These are phyloP conservation scores for Clonostachys byssicola DNA, from an alignment of 2,329 filamentous ascomycete genomes.

Conservation along the genomic window DNA sequence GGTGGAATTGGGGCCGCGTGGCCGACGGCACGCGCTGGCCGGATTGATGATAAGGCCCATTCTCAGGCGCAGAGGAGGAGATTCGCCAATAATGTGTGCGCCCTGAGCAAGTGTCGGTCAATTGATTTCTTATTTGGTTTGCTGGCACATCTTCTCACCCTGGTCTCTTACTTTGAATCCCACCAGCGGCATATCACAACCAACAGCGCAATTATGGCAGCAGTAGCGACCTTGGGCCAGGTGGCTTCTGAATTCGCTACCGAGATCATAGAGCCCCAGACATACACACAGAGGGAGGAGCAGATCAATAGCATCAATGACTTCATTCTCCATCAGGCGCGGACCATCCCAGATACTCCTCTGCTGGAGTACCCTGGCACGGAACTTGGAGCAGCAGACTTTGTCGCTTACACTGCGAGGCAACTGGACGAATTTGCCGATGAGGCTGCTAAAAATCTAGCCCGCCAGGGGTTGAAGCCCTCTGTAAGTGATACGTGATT, in stretches of 20 bases:
- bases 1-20: background rate
- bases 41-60: slow-evolving; percentile 3
- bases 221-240: too few relatives aligned
- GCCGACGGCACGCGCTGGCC: too few relatives aligned
- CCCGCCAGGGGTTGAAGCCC: slow-evolving; percentile 5
- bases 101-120: too few relatives aligned
- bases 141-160: too few relatives aligned
- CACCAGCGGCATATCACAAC: too few relatives aligned
- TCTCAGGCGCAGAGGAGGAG: background rate
- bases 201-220: too few relatives aligned
- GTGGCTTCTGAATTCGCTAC: too few relatives aligned
- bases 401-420: slow-evolving; percentile 13
- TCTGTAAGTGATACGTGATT: slow-evolving; percentile 1
- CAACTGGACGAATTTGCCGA: slow-evolving; percentile 14
- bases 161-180: too few relatives aligned
- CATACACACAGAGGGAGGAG: background rate
- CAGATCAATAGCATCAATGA: slow-evolving; percentile 13
- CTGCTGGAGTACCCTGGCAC: slow-evolving; percentile 13
- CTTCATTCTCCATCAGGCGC: slow-evolving; percentile 10
- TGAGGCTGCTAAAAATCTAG: slow-evolving; percentile 9
- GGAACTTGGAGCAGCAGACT: slow-evolving; percentile 9
- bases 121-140: too few relatives aligned
- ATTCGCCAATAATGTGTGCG: background rate
- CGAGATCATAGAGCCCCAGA: too few relatives aligned
- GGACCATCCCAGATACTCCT: slow-evolving; percentile 10